Percentiles rank a stretch among this genome's conserved stretches.
Evolutionary conservation across 2,329 filamentous ascomycete species (phyloP).

Genomic region (Acephala macrosclerotiorum): DNA sequence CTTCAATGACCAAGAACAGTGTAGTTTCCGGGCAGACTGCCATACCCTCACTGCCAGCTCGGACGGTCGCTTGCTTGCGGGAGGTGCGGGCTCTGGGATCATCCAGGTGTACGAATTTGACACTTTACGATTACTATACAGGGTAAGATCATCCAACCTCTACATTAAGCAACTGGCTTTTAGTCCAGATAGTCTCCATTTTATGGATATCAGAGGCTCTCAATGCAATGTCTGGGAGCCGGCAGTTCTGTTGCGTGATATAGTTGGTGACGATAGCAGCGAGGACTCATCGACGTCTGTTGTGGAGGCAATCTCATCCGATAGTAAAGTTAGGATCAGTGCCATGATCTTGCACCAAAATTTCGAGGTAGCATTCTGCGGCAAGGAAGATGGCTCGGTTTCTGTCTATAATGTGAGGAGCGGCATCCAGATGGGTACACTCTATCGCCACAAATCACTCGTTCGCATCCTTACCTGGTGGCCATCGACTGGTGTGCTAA

Average conservation of each 20-base stretch:
- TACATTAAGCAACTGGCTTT: conserved; percentile 46
- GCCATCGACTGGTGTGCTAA: conserved; percentile 36
- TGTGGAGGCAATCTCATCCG: conserved; percentile 37
- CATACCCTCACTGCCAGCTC: conserved; percentile 35
- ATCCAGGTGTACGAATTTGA: conserved; percentile 43
- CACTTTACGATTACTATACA: conserved; percentile 41
- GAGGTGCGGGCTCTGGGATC: conserved; percentile 36
- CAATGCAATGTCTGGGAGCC: conserved; percentile 50
- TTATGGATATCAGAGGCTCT: conserved; percentile 46
- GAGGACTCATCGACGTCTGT: conserved; percentile 33
- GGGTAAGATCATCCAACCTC: conserved; percentile 37
- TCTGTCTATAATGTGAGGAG: conserved; percentile 42
- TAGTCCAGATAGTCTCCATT: conserved; percentile 42
- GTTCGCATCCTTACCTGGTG: conserved; percentile 43
- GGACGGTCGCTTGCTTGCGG: conserved; percentile 39
- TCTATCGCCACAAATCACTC: conserved; percentile 38
- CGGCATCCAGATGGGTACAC: conserved; percentile 25
- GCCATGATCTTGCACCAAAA: conserved; percentile 41
- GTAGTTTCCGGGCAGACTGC: conserved; percentile 14
- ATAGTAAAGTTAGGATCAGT: conserved; percentile 42
- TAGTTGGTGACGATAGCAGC: conserved; percentile 40
- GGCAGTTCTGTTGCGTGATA: conserved; percentile 37
- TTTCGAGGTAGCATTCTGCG: conserved; percentile 44
- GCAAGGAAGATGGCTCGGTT: conserved; percentile 48
- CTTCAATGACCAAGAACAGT: conserved; percentile 15